phyloP scores from a whole-genome alignment of 495 filamentous ascomycete species.

The Trichoderma erinaceum region DNA sequence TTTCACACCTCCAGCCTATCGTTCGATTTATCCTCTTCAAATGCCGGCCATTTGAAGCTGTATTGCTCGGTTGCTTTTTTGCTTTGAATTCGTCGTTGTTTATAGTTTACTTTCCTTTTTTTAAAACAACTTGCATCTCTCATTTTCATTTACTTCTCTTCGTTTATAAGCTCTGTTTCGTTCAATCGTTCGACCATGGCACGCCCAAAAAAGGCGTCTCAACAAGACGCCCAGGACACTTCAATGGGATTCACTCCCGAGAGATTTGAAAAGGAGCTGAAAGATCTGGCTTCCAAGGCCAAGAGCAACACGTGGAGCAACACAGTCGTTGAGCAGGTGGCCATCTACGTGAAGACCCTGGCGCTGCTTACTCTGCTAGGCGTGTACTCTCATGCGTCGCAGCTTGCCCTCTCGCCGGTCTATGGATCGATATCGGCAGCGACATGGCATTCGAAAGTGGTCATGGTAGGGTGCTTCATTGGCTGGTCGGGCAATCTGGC shows the following conservation, averaged over 20 bases:
- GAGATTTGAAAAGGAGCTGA: constrained; percentile 45
- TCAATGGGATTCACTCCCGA: constrained; percentile 33
- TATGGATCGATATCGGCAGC: constrained; percentile 75
- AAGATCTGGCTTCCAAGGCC: constrained; percentile 45
- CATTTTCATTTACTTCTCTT: neutral
- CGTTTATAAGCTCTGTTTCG: neutral
- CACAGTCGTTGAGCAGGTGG: constrained; percentile 29
- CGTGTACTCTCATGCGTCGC: constrained; percentile 65
- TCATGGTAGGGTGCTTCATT: constrained; percentile 54
- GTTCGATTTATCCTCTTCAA: neutral
- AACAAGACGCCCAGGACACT: neutral
- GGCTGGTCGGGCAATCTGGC: constrained; percentile 56
- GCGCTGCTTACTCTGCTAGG: constrained; percentile 62
- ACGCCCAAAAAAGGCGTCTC: neutral
- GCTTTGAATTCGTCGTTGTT: neutral
- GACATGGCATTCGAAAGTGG: constrained; percentile 61
- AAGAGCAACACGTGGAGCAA: constrained; percentile 38
- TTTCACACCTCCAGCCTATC: neutral
- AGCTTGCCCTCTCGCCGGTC: constrained; percentile 70
- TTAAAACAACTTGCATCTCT: neutral
- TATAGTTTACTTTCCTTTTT: neutral
- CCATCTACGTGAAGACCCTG: constrained; percentile 33
- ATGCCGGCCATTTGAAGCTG: constrained; percentile 16
- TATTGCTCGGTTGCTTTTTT: neutral
- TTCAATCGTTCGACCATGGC: neutral